Evolutionary conservation across 306 rosid species (phyloP).

Genomic region (Vachellia pachyceras): DNA sequence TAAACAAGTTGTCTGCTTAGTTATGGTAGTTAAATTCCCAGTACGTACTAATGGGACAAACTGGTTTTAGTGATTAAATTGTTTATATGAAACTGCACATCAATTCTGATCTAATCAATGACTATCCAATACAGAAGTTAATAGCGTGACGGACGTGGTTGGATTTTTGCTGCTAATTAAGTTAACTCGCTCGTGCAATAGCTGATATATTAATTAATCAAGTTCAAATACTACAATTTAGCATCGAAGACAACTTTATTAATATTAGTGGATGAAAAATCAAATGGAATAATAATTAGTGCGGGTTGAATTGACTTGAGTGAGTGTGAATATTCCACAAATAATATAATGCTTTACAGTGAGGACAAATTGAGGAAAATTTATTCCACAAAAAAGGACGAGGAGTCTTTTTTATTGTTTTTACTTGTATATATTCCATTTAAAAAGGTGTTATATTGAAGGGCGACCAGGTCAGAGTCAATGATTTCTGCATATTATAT

Average conservation of each 20-base stretch:
- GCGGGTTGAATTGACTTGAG: background rate
- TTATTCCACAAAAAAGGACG: background rate
- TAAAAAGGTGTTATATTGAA: background rate
- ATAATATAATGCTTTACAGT: background rate
- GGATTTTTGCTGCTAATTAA: too few species aligned
- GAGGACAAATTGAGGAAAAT: background rate
- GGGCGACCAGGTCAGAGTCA: conserved; percentile 10
- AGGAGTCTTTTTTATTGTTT: background rate
- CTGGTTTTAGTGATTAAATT: background rate
- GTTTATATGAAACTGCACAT: too few species aligned
- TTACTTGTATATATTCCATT: background rate
- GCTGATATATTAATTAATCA: background rate
- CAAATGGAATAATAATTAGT: too few species aligned
- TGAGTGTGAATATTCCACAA: background rate
- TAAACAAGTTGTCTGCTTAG: background rate
- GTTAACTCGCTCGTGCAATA: background rate
- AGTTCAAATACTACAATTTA: background rate
- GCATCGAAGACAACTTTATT: background rate
- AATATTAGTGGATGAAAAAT: background rate
- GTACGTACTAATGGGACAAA: background rate
- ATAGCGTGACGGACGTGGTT: too few species aligned
- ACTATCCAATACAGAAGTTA: too few species aligned
- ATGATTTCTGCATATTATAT: background rate
- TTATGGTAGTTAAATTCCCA: background rate
- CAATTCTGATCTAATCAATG: too few species aligned